Evolutionary conservation across 768 basidiomycete genomes (phyloP), one percentile per base, ranked within the genome.

Genomic region (Tulasnella sp.): DNA sequence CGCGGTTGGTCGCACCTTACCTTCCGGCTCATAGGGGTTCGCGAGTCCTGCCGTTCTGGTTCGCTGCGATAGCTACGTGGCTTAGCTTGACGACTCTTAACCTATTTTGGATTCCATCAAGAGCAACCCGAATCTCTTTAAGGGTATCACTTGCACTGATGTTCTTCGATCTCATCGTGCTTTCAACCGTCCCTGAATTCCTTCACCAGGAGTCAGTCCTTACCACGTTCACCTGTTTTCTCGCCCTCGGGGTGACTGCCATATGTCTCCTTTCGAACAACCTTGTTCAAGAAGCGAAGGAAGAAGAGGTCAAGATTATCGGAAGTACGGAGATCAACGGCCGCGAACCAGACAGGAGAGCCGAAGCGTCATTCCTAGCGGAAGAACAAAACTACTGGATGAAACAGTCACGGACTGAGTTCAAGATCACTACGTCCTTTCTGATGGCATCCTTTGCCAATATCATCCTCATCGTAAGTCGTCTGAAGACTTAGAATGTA

Each of bases 41-140:
- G 20, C 31, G 76, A 48, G 76, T 58, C 76, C 76, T 77, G 6
- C 76, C 76, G 18, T 12, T 40, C 6, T 77, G 76, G 76, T 77
- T 42, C 50, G 48, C 48, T 8, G 48, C 14, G 9, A 40, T 77
- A 28, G 41, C 76, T 16, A 40, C 50, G 14, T 77, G 42, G 44
- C 76, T 77, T 3, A 54, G 48, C 46, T 11, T 77, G 2, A 40
- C 24, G 24, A 77, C 76, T 18, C 40, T 77, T 24, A 77, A 7
- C 6, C 44, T 77, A 4, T 77, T 77, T 34, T 77, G 76, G 76
- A 46, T 22, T n/a, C 76, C 76, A 4, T 77, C 44, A 12, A 28
- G 37, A 22, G 34, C 76, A n/a, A 77, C 76, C n/a, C 18, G 76
- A 48, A 58, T 77, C 37, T 46, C 50, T 11, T 18, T 77, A 11